Evolutionary conservation across 305 asterid genomes (phyloP).

Genomic region (Fraxinus floribunda): DNA sequence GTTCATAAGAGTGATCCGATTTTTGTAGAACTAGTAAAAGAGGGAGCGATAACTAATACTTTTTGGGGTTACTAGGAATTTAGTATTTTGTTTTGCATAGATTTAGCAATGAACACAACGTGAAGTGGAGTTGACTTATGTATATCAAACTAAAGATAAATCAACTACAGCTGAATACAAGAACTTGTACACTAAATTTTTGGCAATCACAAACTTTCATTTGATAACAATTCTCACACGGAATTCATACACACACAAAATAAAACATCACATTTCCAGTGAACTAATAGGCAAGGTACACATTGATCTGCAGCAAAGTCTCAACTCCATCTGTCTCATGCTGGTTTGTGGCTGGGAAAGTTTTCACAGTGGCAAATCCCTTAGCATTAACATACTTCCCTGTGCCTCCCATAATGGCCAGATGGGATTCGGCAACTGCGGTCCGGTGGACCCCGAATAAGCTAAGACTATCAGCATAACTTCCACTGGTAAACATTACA

Average conservation of each 20-base stretch:
- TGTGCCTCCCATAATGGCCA: constrained; percentile 82
- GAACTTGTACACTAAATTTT: neutral
- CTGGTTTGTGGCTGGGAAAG: constrained; percentile 42
- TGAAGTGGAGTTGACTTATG: neutral
- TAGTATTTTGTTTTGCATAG: too few relatives aligned
- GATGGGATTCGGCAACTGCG: constrained; percentile 70
- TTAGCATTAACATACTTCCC: constrained; percentile 71
- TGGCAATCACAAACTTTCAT: neutral
- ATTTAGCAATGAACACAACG: neutral
- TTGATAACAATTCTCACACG: neutral
- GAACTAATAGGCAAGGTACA: constrained; percentile 57
- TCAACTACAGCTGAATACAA: neutral
- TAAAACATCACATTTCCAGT: neutral
- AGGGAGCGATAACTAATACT: neutral
- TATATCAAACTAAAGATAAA: neutral
- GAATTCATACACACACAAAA: neutral
- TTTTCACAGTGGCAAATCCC: constrained; percentile 67
- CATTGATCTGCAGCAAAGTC: constrained; percentile 57
- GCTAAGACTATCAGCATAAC: constrained; percentile 64
- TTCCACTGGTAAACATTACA: constrained; percentile 64
- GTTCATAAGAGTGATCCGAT: neutral
- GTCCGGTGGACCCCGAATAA: constrained; percentile 72
- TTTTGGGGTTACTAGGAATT: neutral
- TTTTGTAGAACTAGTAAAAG: neutral
- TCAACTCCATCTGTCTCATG: constrained; percentile 73